Percentiles rank a stretch among this genome's conserved stretches.
Conservation (phyloP, 306 rosid genomes). For the Fragaria ananassa region DNA sequence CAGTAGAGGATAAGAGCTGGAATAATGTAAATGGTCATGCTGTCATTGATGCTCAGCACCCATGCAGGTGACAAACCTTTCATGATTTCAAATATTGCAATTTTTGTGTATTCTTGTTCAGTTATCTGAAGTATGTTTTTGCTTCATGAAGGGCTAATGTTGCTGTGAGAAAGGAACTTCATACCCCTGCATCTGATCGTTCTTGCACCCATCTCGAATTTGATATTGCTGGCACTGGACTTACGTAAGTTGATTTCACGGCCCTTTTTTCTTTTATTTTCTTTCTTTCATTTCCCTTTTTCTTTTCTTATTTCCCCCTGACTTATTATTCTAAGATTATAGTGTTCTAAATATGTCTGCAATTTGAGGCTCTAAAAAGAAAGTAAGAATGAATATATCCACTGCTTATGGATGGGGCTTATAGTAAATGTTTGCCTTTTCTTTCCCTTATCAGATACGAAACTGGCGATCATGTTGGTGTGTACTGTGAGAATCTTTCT, state of each 20-base stretch:
- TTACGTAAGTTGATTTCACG: constrained; percentile 51
- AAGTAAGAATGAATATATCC: neutral
- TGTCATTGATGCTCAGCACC: constrained; percentile 90
- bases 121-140: constrained; percentile 34
- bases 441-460: constrained; percentile 63
- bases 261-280: neutral
- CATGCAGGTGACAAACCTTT: constrained; percentile 58
- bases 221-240: constrained; percentile 74
- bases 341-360: neutral
- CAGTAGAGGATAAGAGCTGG: constrained; percentile 53
- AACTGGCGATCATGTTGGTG: constrained; percentile 99
- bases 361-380: constrained; percentile 15
- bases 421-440: constrained; percentile 13
- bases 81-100: constrained; percentile 9
- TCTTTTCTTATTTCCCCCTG: neutral
- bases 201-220: constrained; percentile 96
- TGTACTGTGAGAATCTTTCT: constrained; percentile 80
- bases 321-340: neutral
- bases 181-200: constrained; percentile 77
- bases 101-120: constrained; percentile 7
- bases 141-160: constrained; percentile 74
- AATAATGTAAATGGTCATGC: constrained; percentile 76
- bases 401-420: constrained; percentile 5
- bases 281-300: neutral
- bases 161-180: constrained; percentile 92